Percentiles rank a stretch among this genome's conserved stretches.
Evolutionary conservation across 176 grass and related monocot species (phyloP).

Genomic region (Rhynchospora breviuscula): DNA sequence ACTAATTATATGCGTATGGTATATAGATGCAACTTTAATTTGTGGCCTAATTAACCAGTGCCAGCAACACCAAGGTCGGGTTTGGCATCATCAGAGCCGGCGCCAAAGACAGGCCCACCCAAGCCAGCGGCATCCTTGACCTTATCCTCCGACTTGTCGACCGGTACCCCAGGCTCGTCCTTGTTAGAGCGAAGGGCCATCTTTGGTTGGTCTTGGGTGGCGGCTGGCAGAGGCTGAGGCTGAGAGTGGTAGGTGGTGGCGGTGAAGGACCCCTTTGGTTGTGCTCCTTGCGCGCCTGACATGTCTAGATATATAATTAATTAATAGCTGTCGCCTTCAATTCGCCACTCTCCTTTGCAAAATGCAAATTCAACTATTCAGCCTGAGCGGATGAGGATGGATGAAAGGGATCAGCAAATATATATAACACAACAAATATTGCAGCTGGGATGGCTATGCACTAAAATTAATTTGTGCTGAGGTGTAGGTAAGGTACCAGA

Average conservation of each 20-base stretch:
- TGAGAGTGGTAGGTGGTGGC: slow-evolving; percentile 52
- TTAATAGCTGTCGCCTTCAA: no score
- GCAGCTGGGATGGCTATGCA: no score
- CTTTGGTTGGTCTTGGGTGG: not conserved
- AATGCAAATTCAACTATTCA: no score
- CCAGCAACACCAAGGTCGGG: slow-evolving; percentile 52
- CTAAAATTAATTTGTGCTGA: no score
- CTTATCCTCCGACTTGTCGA: slow-evolving; percentile 52
- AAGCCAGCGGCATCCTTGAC: slow-evolving; percentile 41
- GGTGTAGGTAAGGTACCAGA: no score
- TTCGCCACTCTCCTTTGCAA: no score
- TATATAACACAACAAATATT: no score
- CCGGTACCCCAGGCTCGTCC: slow-evolving; percentile 36
- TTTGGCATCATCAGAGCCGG: slow-evolving; percentile 45
- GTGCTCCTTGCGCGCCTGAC: slow-evolving; percentile 73
- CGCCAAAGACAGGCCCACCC: slow-evolving; percentile 63
- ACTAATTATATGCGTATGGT: no score
- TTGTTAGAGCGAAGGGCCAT: slow-evolving; percentile 29
- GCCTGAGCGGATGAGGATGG: no score
- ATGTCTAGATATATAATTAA: slow-evolving; percentile 5
- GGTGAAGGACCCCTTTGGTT: slow-evolving; percentile 57
- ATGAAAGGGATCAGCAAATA: no score
- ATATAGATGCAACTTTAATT: no score
- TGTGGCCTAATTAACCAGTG: slow-evolving; percentile 9
- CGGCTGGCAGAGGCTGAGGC: not conserved